Evolutionary conservation across 2,329 filamentous ascomycete species (phyloP).

Genomic region (Torrubiellomyces zombiae): DNA sequence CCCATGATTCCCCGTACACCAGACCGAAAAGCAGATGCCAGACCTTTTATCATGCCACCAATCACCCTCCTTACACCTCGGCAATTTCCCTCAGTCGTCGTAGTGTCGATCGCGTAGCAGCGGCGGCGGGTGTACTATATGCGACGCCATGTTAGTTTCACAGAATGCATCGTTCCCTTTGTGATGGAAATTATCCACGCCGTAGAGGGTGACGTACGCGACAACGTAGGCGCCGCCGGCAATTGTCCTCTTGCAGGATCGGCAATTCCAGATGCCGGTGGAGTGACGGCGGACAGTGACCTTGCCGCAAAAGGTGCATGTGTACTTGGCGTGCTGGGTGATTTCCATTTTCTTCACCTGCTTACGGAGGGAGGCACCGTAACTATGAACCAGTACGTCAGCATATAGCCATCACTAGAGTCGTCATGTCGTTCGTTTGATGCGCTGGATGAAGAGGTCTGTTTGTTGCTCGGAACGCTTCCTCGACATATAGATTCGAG

Average conservation of each 20-base stretch:
- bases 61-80: slow-evolving; percentile 55
- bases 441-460: no score
- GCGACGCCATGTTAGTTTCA: no score
- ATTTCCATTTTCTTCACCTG: slow-evolving; percentile 98
- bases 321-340: slow-evolving; percentile 92
- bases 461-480: no score
- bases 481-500: no score
- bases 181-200: no score
- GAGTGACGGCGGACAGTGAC: slow-evolving; percentile 78
- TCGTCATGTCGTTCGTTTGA: no score
- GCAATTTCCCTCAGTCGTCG: slow-evolving; percentile 94
- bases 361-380: slow-evolving; percentile 98
- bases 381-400: no score
- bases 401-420: no score
- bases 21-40: slow-evolving; percentile 28
- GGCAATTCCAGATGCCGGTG: slow-evolving; percentile 96
- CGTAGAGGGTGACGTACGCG: slow-evolving; percentile 73
- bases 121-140: slow-evolving; percentile 82
- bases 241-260: slow-evolving; percentile 75
- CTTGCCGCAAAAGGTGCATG: slow-evolving; percentile 98
- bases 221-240: slow-evolving; percentile 74
- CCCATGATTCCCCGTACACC: slow-evolving; percentile 27
- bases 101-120: slow-evolving; percentile 89
- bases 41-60: slow-evolving; percentile 16
- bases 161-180: no score